phyloP scores from a whole-genome alignment of 805 yeast genomes.

The Lachancea kluyveri region DNA sequence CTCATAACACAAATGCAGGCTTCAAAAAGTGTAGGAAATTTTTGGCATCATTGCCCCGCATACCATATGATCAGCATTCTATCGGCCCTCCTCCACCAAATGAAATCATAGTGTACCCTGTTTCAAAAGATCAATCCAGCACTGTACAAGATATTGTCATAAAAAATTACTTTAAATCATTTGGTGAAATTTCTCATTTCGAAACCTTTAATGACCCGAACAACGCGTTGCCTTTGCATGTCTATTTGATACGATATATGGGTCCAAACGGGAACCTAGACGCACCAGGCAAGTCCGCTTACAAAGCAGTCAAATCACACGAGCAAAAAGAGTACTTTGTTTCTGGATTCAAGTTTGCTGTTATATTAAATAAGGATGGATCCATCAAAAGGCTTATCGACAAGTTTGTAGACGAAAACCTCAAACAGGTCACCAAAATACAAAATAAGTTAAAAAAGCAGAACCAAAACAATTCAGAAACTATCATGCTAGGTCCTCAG shows the following conservation, averaged over 20 bases:
- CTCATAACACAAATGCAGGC: background rate
- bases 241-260: constrained; percentile 56
- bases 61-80: constrained; percentile 61
- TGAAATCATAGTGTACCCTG: constrained; percentile 64
- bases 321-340: constrained; percentile 41
- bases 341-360: constrained; percentile 43
- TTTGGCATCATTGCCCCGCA: constrained; percentile 20
- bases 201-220: constrained; percentile 60
- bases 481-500: constrained; percentile 6
- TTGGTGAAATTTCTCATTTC: constrained; percentile 58
- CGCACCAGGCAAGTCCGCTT: constrained; percentile 42
- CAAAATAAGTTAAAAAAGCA: constrained; percentile 21
- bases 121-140: constrained; percentile 8
- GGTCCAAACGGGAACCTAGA: constrained; percentile 47
- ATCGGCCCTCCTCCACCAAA: constrained; percentile 68
- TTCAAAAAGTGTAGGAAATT: constrained; percentile 14
- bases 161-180: constrained; percentile 50
- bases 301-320: constrained; percentile 37
- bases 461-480: constrained; percentile 13
- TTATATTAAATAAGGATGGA: constrained; percentile 44
- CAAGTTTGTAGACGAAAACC: constrained; percentile 30
- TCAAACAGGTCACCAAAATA: constrained; percentile 35
- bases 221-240: constrained; percentile 74
- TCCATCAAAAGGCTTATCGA: constrained; percentile 31
- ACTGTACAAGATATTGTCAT: constrained; percentile 15